A percentile compares a stretch with the other conserved stretches of the same genome.
Evolutionary conservation across 169 alveolate genomes (phyloP).

Genomic region (Eimeria sp.): DNA sequence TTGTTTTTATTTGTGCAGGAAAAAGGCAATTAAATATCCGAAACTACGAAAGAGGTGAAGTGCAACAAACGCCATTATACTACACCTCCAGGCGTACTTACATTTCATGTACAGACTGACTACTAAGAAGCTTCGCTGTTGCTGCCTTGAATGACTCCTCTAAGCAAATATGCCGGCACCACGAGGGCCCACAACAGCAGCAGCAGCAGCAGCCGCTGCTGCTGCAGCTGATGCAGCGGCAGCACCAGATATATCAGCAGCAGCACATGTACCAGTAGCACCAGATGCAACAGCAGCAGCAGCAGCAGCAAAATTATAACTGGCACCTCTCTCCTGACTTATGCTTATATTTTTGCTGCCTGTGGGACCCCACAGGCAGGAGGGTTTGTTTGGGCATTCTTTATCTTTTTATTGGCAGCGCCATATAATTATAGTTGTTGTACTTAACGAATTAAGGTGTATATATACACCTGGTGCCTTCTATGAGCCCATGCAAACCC

Average conservation of each 20-base stretch:
- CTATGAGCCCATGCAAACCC: neutral
- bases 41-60: slow-evolving; percentile 6
- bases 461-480: neutral
- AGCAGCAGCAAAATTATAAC: neutral
- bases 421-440: neutral
- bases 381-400: neutral
- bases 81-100: neutral
- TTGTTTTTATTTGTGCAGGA: neutral
- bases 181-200: neutral
- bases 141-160: neutral
- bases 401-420: neutral
- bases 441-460: neutral
- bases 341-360: too few relatives aligned
- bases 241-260: neutral
- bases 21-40: slow-evolving; percentile 21
- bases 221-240: neutral
- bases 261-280: neutral
- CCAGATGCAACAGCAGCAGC: neutral
- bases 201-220: neutral
- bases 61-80: too few relatives aligned
- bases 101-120: neutral
- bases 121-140: neutral
- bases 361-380: neutral
- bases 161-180: neutral
- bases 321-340: neutral